Evolutionary conservation across 179 eudicot species (phyloP), one percentile per base, ranked within the genome.

Genomic region (Spergularia azorica): DNA sequence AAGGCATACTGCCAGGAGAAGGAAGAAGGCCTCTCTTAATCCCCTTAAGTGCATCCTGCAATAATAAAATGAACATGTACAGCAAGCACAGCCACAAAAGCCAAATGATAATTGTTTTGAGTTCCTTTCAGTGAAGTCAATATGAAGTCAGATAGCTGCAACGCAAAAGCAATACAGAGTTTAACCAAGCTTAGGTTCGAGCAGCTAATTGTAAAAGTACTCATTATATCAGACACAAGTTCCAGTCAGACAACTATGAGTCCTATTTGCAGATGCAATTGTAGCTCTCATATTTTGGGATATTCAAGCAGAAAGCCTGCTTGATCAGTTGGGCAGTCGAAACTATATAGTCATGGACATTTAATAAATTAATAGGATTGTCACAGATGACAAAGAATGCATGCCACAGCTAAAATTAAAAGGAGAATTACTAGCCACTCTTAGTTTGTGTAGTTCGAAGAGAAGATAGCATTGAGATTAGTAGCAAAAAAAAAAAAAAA

Each of bases 41-140:
- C 58, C 97, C 98, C 58, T 56, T 63, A 52, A 95, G 81, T 16
- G 98, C 98, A 84, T 95, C 98, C 98, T 95, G 89, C 83, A 88
- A 20, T 79, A 69, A 39, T 52, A 20, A 20, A 21, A 59, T 50
- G 3, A 71, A 64, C 70, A 70, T 39, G 46, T 58, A 52, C 58
- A 66, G 71, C 63, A 48, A 77, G 56, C 60, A 32, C 20, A 18
- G 67, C 66, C 15, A 17, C 9, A 58, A 26, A 32, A 79, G 32
- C 70, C 38, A 46, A 10, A 70, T n/a, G 61, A 16, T 7, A 46
- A 1, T 32, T 46, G 16, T 9, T 26, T 26, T 18, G 32, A 50
- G 41, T 39, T 63, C 21, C 56, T 56, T 18, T 50, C 56, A 77
- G 46, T 9, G 52, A 61, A 39, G 15, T 72, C 48, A 71, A 59